phyloP scores from a whole-genome alignment of 2,329 filamentous ascomycete species.

The Nigrospora osmanthi region DNA sequence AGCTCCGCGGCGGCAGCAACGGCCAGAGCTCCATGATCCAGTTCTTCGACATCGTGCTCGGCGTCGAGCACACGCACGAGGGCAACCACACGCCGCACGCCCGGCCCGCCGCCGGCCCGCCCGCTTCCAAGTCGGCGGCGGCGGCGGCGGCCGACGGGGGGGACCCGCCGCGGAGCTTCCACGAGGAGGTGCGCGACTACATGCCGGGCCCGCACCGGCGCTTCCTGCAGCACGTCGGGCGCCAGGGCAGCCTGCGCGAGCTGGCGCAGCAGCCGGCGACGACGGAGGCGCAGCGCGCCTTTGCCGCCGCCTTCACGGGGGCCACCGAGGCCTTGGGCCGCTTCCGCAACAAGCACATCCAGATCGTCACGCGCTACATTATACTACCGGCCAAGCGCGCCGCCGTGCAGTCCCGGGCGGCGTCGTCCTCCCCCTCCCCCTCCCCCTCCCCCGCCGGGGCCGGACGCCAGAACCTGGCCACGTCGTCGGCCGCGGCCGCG shows the following conservation, averaged over 20 bases:
- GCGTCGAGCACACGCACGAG: slow-evolving; percentile 61
- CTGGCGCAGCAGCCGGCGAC: slow-evolving; percentile 50
- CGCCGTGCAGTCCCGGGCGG: slow-evolving; percentile 18
- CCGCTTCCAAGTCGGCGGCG: too few species aligned
- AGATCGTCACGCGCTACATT: slow-evolving; percentile 86
- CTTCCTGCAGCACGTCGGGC: slow-evolving; percentile 66
- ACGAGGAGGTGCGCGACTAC: slow-evolving; percentile 70
- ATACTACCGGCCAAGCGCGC: slow-evolving; percentile 61
- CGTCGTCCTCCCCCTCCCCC: slow-evolving; percentile 5
- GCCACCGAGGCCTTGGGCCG: slow-evolving; percentile 68
- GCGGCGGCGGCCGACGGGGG: slow-evolving; percentile 6
- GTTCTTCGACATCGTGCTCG: slow-evolving; percentile 82
- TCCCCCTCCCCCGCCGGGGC: slow-evolving; percentile 22
- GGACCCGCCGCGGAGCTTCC: slow-evolving; percentile 28
- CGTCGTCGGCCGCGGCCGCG: slow-evolving; percentile 26
- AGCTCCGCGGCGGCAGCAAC: slow-evolving; percentile 85
- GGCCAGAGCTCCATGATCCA: slow-evolving; percentile 90
- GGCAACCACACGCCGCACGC: slow-evolving; percentile 21
- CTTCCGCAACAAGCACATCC: slow-evolving; percentile 80
- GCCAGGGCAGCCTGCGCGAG: slow-evolving; percentile 65
- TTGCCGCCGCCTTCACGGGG: slow-evolving; percentile 52
- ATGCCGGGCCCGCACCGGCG: slow-evolving; percentile 81
- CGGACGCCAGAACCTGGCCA: slow-evolving; percentile 33
- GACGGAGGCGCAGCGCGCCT: slow-evolving; percentile 37
- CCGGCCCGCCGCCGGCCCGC: slow-evolving; percentile 4